Percentiles rank a stretch among this genome's conserved stretches.
phyloP scores from a whole-genome alignment of 495 filamentous ascomycete species.

The Hypoxylon perforatum region DNA sequence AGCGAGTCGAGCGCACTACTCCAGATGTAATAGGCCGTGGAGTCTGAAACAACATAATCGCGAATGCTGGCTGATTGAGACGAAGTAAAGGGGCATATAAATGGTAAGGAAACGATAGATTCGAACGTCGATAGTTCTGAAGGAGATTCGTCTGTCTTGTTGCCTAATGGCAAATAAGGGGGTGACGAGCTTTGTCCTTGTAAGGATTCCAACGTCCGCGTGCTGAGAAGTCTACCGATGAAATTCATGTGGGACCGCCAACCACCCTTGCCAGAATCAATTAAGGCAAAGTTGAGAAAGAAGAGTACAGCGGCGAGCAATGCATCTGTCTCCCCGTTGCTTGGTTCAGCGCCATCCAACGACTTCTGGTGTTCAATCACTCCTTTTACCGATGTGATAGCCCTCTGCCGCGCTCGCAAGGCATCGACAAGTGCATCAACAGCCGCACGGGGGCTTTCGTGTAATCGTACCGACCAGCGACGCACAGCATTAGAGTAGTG shows the following conservation, averaged over 20 bases:
- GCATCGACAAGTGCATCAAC: constrained; percentile 57
- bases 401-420: constrained; percentile 59
- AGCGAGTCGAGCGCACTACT: constrained; percentile 48
- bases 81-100: background rate
- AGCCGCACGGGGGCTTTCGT: constrained; percentile 9
- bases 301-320: constrained; percentile 63
- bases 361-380: constrained; percentile 39
- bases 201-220: constrained; percentile 6
- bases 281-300: constrained; percentile 67
- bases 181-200: background rate
- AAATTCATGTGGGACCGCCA: constrained; percentile 67
- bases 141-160: background rate
- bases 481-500: constrained; percentile 57
- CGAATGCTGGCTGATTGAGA: constrained; percentile 34
- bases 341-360: constrained; percentile 14
- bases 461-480: constrained; percentile 25
- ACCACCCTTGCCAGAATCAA: constrained; percentile 65
- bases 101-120: constrained; percentile 13
- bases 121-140: constrained; percentile 26
- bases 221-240: constrained; percentile 55
- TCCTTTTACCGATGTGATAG: constrained; percentile 56
- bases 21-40: constrained; percentile 52
- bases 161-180: background rate
- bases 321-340: constrained; percentile 53
- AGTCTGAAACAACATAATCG: constrained; percentile 57